A percentile compares a stretch with the other conserved stretches of the same genome.
phyloP scores from a whole-genome alignment of 2,329 filamentous ascomycete genomes.

The Sphaceloma murrayae region DNA sequence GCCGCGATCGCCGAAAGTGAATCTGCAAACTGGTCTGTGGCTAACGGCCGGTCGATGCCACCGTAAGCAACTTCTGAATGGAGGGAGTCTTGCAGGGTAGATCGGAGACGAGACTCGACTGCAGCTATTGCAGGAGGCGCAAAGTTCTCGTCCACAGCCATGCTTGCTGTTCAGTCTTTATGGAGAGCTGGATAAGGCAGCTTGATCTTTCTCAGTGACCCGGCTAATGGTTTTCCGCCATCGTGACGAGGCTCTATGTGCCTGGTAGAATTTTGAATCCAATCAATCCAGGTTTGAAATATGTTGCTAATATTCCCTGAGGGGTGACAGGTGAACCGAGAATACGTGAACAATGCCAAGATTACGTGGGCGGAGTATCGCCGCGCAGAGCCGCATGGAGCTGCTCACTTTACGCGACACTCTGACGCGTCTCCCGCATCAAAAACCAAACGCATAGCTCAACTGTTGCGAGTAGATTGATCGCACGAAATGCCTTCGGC shows the following conservation, averaged over 20 bases:
- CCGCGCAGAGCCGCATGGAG: no score
- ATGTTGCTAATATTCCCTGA: no score
- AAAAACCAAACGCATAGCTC: no score
- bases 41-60: constrained; percentile 37
- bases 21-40: constrained; percentile 32
- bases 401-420: no score
- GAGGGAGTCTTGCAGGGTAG: constrained; percentile 34
- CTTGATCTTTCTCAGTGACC: no score
- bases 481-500: constrained; percentile 25
- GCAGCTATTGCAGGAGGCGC: constrained; percentile 24
- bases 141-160: constrained; percentile 23
- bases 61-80: constrained; percentile 32
- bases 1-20: constrained; percentile 24
- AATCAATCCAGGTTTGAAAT: no score
- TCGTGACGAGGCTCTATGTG: no score
- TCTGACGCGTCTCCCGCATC: constrained; percentile 20
- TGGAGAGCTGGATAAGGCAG: no score
- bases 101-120: constrained; percentile 29
- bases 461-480: no score
- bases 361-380: constrained; percentile 2
- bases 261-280: no score
- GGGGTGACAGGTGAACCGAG: no score
- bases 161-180: constrained; percentile 2
- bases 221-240: no score
- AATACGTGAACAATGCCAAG: constrained; percentile 8